Evolutionary conservation across 129 eudicot genomes (phyloP).

Genomic region (Solidago caesia): DNA sequence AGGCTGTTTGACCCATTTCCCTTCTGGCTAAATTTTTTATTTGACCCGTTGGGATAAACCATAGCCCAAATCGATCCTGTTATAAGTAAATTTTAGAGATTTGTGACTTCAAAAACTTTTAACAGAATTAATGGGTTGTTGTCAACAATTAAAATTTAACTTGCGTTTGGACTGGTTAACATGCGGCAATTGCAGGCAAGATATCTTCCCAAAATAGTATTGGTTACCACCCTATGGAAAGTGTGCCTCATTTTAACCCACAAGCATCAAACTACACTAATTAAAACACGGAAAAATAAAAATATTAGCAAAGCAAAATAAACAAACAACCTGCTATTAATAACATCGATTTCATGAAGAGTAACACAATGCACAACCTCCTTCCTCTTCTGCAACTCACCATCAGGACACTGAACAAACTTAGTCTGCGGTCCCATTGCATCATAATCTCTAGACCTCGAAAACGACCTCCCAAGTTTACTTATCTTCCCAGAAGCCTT

Average conservation of each 20-base stretch:
- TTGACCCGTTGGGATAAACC: neutral
- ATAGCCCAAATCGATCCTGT: neutral
- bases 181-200: constrained; percentile 68
- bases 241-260: too few species aligned
- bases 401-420: constrained; percentile 6
- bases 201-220: constrained; percentile 72
- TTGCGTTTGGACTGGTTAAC: neutral
- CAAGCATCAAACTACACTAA: too few species aligned
- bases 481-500: constrained; percentile 3
- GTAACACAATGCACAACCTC: constrained; percentile 5
- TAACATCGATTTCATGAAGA: constrained; percentile 4
- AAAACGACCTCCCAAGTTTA: constrained; percentile 5
- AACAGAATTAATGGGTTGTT: neutral
- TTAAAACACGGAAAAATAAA: too few species aligned
- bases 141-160: neutral
- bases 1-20: neutral
- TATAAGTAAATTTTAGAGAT: neutral
- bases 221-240: too few species aligned
- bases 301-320: too few species aligned
- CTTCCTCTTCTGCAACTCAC: constrained; percentile 3
- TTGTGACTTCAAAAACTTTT: neutral
- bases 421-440: neutral
- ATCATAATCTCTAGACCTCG: constrained; percentile 7
- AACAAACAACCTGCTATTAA: neutral
- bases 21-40: neutral